Evolutionary conservation across 257 asterid genomes (phyloP).

Genomic region (Solanum neorickii): DNA sequence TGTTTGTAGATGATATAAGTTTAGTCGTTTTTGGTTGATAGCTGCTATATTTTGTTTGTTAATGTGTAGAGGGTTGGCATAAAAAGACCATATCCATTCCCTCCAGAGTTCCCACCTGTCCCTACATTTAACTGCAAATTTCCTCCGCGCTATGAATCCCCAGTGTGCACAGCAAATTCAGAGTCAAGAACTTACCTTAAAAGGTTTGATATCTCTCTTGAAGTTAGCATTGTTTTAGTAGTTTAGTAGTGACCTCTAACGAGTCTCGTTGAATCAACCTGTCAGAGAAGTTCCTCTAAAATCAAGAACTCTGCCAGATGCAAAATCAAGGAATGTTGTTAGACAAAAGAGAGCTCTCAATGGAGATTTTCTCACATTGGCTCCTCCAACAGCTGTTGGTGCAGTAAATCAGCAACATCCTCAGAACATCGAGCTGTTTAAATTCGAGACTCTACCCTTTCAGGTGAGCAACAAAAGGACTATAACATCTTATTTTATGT

Average conservation of each 20-base stretch:
- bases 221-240: not conserved
- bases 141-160: conserved; percentile 2
- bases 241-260: not conserved
- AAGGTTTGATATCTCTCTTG: conserved; percentile 21
- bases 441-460: conserved; percentile 10
- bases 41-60: conserved; percentile 8
- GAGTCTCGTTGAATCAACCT: not conserved
- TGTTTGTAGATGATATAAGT: not conserved
- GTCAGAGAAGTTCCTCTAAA: conserved; percentile 43
- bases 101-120: conserved; percentile 25
- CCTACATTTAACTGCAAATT: conserved; percentile 19
- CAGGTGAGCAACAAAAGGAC: conserved; percentile 24
- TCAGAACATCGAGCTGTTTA: conserved; percentile 8
- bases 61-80: conserved; percentile 42
- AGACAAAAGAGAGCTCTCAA: conserved; percentile 22
- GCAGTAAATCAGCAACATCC: conserved; percentile 7
- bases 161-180: conserved; percentile 10
- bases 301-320: conserved; percentile 18
- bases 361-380: conserved; percentile 68
- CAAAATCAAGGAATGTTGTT: conserved; percentile 3
- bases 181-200: conserved; percentile 24
- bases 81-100: conserved; percentile 48
- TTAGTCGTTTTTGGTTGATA: not conserved
- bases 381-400: conserved; percentile 44
- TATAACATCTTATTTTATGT: too few species aligned